Base-by-base conservation (phyloP, 176 grass and related monocot species). In the Carex cristatella region DNA sequence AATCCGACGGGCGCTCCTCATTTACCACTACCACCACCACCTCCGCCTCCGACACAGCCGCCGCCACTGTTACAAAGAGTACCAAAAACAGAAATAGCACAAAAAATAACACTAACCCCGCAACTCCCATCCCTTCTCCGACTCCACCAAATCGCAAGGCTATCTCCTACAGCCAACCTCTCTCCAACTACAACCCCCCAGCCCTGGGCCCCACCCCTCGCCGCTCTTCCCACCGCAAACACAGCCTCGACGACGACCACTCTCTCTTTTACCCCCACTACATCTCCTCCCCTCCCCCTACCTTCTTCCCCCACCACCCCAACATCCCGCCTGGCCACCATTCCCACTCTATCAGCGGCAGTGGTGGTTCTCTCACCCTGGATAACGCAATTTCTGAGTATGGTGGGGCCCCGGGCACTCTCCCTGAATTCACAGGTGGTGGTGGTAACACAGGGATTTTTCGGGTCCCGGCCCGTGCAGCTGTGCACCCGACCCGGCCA, bases 101-200 rank as follows among this genome's bases (percentile, higher is more conserved):
- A 0, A 46, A 0, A 44, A n/a, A 73, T 14, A 79, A 86, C 69
- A 83, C 70, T 88, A 79, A 84, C 81, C 48, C 66, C 46, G 67
- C 15, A 10, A 44, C 79, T 15, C 65, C 61, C 73, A 79, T 64
- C 60, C 42, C 77, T 10, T 58, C 85, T 3, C 46, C 38, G 8
- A 44, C 38, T 61, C 38, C 60, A 42, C 79, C 72, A 54, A 84
- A 76, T 32, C 92, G 95, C 1, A 85, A 89, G 44, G 92, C 86
- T 14, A 94, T 94, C 28, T 94, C 92, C 68, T 98, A 93, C 89
- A 93, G 92, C 82, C 95, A 98, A 84, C 92, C 95, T 61, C 89
- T 94, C 10, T 68, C 86, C 38, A 89, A 89, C 14, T 87, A 98
- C 83, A 83, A 63, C 13, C 81, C 81, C 4, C 42, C 81, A 14